Base-by-base conservation (phyloP, 1,284 basidiomycete genomes). In the Inonotus obliquus region DNA sequence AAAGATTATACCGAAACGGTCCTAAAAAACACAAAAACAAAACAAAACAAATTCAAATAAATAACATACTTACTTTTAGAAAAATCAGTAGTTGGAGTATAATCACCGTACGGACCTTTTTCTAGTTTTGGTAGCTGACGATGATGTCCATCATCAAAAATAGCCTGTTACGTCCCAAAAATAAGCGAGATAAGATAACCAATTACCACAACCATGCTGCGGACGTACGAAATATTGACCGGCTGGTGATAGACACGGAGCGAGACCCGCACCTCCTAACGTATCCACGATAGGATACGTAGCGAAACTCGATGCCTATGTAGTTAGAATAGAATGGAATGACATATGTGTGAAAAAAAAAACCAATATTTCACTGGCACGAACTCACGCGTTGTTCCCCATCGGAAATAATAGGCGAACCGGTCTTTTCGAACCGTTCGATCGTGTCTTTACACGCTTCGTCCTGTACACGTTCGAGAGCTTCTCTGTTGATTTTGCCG, bases 281-380 rank as follows among this genome's bases (percentile, higher is more conserved):
- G 65, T 65, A 14, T 68, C 66, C 19, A 63, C 55, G 38, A 67
- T 23, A 27, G 67, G 67, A 51, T 67, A 68, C 9, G 66, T 68
- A 45, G 67, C 66, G 41, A 67, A 66, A 11, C 62, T 63, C 6
- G 58, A 60, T 25, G 51, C 32, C 37, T 44, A 21, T 6, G 38
- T 35, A 25, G 1, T 13, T 14, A n/a, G n/a, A n/a, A n/a, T n/a
- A n/a, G n/a, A n/a, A n/a, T n/a, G n/a, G n/a, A n/a, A n/a, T n/a
- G n/a, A n/a, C n/a, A n/a, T n/a, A n/a, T n/a, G n/a, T n/a, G n/a
- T n/a, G n/a, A n/a, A n/a, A n/a, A n/a, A n/a, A n/a, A n/a, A n/a
- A n/a, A n/a, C n/a, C n/a, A n/a, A n/a, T n/a, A n/a, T n/a, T n/a
- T n/a, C n/a, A n/a, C n/a, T n/a, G n/a, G n/a, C n/a, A n/a, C n/a